These are phyloP conservation scores for Clitopilus passeckerianus DNA, from an alignment of 768 basidiomycete genomes.

Conservation along the genomic window DNA sequence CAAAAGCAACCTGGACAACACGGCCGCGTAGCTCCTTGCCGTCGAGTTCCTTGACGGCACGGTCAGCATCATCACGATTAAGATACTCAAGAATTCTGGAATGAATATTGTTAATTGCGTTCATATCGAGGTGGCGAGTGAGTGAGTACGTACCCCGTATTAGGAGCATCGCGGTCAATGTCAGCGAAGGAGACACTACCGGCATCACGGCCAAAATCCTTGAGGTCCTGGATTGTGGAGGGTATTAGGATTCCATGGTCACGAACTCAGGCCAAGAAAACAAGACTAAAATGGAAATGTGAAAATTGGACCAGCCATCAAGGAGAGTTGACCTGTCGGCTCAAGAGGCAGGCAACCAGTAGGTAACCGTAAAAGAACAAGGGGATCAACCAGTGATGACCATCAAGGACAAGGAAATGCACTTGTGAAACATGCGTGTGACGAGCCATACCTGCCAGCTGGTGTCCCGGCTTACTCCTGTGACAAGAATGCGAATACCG, in stretches of 20 bases:
- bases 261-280: constrained; percentile 26
- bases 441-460: constrained; percentile 93
- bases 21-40: constrained; percentile 85
- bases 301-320: not conserved
- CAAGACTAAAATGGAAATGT: constrained; percentile 7
- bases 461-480: constrained; percentile 88
- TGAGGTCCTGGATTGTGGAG: constrained; percentile 75
- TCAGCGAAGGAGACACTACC: constrained; percentile 94
- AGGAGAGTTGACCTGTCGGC: not conserved
- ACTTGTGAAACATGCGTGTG: constrained; percentile 5
- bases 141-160: constrained; percentile 68
- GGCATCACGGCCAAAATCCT: constrained; percentile 94
- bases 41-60: constrained; percentile 84
- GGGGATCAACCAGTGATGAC: not conserved
- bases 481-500: constrained; percentile 79
- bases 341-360: not conserved
- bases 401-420: not conserved
- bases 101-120: not conserved
- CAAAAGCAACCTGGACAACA: constrained; percentile 65
- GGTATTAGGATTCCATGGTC: constrained; percentile 32
- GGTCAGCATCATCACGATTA: constrained; percentile 85
- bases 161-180: constrained; percentile 81
- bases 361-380: not conserved
- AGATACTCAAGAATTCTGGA: constrained; percentile 86
- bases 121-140: not conserved